Percentiles rank a stretch among this genome's conserved stretches.
Conservation (phyloP, 441 rosid species). For the Erodium texanum region DNA sequence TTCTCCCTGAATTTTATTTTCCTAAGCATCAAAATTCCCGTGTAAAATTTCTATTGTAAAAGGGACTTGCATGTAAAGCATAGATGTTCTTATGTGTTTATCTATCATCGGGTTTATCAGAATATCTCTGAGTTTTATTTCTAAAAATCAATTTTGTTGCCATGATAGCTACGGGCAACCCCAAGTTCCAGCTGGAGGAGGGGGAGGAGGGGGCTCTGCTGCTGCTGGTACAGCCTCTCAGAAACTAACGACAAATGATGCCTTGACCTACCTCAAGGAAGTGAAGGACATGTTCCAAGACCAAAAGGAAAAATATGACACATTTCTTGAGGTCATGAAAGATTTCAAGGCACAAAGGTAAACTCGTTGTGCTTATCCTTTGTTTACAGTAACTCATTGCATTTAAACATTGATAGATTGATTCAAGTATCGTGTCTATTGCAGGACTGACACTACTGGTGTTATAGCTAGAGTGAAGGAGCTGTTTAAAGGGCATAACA, state of each 20-base stretch:
- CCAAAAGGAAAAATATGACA: slow-evolving; percentile 79
- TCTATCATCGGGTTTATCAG: not conserved
- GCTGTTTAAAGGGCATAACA: slow-evolving; percentile 76
- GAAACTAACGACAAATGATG: slow-evolving; percentile 90
- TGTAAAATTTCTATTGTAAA: not conserved
- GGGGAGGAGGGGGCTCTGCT: not conserved
- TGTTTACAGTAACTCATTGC: not conserved
- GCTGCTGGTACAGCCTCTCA: slow-evolving; percentile 41
- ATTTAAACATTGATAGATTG: slow-evolving; percentile 13
- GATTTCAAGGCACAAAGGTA: slow-evolving; percentile 97
- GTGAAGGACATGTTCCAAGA: slow-evolving; percentile 91
- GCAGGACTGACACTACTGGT: slow-evolving; percentile 85
- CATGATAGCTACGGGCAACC: not conserved
- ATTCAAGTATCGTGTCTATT: slow-evolving; percentile 18
- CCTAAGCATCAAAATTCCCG: not conserved
- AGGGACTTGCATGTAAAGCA: not conserved
- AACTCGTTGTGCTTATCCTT: slow-evolving; percentile 11
- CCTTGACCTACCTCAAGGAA: slow-evolving; percentile 84
- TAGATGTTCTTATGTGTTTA: not conserved
- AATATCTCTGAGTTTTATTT: not conserved
- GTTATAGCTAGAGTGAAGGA: slow-evolving; percentile 92
- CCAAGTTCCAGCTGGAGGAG: not conserved
- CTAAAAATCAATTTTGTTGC: not conserved
- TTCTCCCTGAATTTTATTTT: not conserved
- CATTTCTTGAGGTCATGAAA: slow-evolving; percentile 96